Conservation (phyloP, 2,329 filamentous ascomycete species). For the Calonectria pseudoreteaudii region DNA sequence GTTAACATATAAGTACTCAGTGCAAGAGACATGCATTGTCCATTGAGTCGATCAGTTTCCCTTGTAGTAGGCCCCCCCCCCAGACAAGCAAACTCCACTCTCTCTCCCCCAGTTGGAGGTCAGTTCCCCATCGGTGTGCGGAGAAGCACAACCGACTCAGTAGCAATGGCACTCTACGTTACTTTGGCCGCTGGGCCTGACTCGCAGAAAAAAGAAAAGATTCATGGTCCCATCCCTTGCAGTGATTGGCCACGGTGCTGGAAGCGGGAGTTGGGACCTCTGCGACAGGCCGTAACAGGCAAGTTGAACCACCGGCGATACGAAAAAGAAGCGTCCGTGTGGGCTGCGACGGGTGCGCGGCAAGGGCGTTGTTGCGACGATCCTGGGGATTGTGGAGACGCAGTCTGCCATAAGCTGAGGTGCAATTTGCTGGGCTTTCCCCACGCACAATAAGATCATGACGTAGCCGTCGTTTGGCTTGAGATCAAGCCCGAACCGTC, state of each 20-base stretch:
- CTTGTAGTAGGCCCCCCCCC: conserved; percentile 8
- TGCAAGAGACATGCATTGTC: neutral
- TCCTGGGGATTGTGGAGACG: conserved; percentile 5
- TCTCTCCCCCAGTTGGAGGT: neutral
- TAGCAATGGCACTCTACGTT: neutral
- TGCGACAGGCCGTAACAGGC: conserved; percentile 3
- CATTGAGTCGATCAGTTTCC: neutral
- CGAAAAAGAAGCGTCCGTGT: neutral
- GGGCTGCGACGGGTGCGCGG: neutral
- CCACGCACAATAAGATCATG: conserved; percentile 10
- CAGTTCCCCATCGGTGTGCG: neutral
- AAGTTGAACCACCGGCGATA: neutral
- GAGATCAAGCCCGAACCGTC: neutral
- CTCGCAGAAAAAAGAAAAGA: neutral
- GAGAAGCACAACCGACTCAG: neutral
- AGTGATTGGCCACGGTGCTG: neutral
- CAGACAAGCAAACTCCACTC: conserved; percentile 9
- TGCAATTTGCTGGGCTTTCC: neutral
- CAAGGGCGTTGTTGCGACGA: neutral
- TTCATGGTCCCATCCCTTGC: neutral
- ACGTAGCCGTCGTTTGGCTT: neutral
- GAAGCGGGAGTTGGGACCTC: conserved; percentile 7
- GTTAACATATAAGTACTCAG: neutral
- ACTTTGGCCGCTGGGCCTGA: neutral
- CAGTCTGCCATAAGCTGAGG: neutral